Base-by-base conservation (phyloP, 1,139 yeast genomes). In the Suhomyces bokatorum region DNA sequence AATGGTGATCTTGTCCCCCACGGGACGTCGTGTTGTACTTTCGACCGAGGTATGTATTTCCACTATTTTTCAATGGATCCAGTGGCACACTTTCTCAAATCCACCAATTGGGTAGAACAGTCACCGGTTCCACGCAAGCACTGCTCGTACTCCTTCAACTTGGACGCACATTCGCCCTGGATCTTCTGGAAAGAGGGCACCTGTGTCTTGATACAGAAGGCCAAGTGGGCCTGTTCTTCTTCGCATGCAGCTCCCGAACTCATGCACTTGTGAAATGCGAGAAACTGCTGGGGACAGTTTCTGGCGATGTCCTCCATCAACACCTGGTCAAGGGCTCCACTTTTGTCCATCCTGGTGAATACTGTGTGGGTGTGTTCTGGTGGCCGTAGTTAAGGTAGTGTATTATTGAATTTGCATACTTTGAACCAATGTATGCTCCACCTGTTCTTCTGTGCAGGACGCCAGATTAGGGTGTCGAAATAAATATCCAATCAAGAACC, bases 151-250 rank as follows among this genome's bases (percentile, higher is more conserved):
- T 71, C 77, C 54, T 75, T 74, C 62, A 84, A 70, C 49, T 74
- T 73, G 9, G 70, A 75, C 14, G 77, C 68, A 61, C 91, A 85
- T 32, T 73, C 72, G 24, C 72, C 71, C 55, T 83, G 81, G 53
- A 85, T 83, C 58, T 72, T 77, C 54, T 78, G 80, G 62, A 83
- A 82, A 20, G 86, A 72, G 1, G 90, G 88, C 11, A 84, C 88
- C 45, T 70, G 64, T 6, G 70, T 66, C 56, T 72, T 74, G 49
- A 84, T 85, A 60, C 91, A 85, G 32, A 61, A 57, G 17, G 85
- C 75, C 47, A 85, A 69, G 17, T 65, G 65, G 31, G 62, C 59
- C 60, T 83, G 90, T 53, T 80, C 77, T 34, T 60, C 56, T 1
- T 64, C 60, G 55, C 91, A 85, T 35, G 75, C 70, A 14, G 28